Evolutionary conservation across 2,329 filamentous ascomycete genomes (phyloP), one percentile per base, ranked within the genome.

Genomic region (Colletotrichum sp.): DNA sequence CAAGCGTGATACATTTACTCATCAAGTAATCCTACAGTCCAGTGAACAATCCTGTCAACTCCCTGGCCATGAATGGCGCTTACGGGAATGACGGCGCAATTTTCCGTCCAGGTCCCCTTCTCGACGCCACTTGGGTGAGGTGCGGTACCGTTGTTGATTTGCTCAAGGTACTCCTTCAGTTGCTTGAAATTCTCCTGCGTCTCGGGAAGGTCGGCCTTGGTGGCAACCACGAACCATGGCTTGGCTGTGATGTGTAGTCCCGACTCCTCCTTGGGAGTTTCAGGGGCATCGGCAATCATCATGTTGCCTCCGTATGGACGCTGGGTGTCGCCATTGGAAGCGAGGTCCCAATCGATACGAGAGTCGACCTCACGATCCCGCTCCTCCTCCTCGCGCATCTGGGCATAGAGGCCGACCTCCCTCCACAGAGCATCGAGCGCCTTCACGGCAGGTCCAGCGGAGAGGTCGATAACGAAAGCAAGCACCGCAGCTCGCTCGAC

Each of bases 161-260:
- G 87, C 6, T 90, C 88, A 6, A 99, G 85, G 84, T 98, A 98
- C 10, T 86, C 85, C 78, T 92, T 92, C 79, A 99, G 86, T 67
- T 86, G 85, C 43, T 84, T 85, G 83, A 95, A 99, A 82, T 97
- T 98, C 28, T 92, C 90, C 83, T 96, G 91, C 3, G 97, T 98
- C 5, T 90, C 90, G 5, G 93, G 91, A 71, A 98, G 83, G 83
- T 99, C 96, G 1, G 95, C 96, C 85, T 99, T 99, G 24, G 96
- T 98, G 2, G 95, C 96, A 58, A 98, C 93, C 7, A 98, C 96
- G 81, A 98, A 97, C 97, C 97, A 99, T 1, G 97, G 96, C 86
- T 99, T 99, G 38, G 91, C 92, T n/a, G 94, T 94, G 78, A 99
- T 98, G 55, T 94, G 92, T n/a, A 94, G 82, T n/a, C 84, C 88